Percentiles rank a stretch among this genome's conserved stretches.
These are phyloP conservation scores for Hyaloscypha variabilis DNA, from an alignment of 495 filamentous ascomycete species.

Conservation along the genomic window DNA sequence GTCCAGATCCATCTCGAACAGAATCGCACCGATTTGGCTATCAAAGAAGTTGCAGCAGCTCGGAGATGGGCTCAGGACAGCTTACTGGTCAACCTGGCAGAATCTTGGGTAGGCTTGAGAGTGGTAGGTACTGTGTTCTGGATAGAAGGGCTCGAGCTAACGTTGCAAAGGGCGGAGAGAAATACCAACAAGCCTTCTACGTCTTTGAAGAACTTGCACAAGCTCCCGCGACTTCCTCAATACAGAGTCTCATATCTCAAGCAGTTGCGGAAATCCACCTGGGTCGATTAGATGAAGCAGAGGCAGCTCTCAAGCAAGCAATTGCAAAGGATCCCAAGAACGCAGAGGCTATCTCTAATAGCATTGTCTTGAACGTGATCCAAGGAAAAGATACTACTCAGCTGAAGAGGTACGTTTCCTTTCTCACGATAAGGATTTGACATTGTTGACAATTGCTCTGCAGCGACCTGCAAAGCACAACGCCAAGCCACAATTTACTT, in stretches of 20 bases:
- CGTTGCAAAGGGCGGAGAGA: slow-evolving; percentile 76
- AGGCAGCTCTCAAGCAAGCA: slow-evolving; percentile 81
- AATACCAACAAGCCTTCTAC: slow-evolving; percentile 97
- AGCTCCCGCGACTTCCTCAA: slow-evolving; percentile 70
- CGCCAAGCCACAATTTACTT: slow-evolving; percentile 67
- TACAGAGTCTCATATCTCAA: slow-evolving; percentile 76
- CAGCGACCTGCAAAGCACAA: slow-evolving; percentile 59
- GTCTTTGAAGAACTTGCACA: slow-evolving; percentile 97
- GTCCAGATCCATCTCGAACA: slow-evolving; percentile 91
- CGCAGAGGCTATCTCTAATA: slow-evolving; percentile 76
- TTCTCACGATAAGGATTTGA: background rate
- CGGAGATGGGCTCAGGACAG: slow-evolving; percentile 96
- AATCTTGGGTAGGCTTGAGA: slow-evolving; percentile 91
- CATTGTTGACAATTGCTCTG: slow-evolving; percentile 24
- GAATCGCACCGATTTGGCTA: slow-evolving; percentile 85
- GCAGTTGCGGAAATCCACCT: slow-evolving; percentile 92
- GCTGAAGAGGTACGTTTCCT: slow-evolving; percentile 54
- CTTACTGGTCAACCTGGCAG: slow-evolving; percentile 89
- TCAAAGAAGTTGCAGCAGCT: slow-evolving; percentile 87
- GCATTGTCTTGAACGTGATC: slow-evolving; percentile 75
- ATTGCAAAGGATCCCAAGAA: slow-evolving; percentile 71
- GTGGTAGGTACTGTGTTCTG: slow-evolving; percentile 59
- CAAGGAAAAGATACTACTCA: slow-evolving; percentile 69
- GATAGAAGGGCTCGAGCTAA: slow-evolving; percentile 14
- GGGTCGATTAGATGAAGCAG: slow-evolving; percentile 85